A percentile compares a stretch with the other conserved stretches of the same genome.
These are phyloP conservation scores for Tricholoma bakamatsutake DNA, from an alignment of 768 basidiomycete genomes.

Conservation along the genomic window DNA sequence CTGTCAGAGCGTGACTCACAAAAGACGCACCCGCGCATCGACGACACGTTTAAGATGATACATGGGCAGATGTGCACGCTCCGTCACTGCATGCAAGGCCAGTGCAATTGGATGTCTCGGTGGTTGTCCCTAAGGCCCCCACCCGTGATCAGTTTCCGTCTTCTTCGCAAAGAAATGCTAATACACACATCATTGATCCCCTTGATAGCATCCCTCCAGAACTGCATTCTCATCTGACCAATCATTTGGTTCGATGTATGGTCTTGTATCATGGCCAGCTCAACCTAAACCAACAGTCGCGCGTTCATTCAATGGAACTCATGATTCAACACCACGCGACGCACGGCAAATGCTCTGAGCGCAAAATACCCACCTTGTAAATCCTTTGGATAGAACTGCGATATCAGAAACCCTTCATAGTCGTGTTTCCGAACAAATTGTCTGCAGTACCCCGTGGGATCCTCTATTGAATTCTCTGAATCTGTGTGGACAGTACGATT, in stretches of 20 bases:
- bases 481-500: neutral
- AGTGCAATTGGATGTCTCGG: constrained; percentile 78
- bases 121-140: constrained; percentile 52
- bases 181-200: constrained; percentile 54
- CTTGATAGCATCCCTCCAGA: constrained; percentile 80
- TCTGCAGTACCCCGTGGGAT: constrained; percentile 61
- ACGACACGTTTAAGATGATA: constrained; percentile 83
- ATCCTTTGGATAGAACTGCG: constrained; percentile 67
- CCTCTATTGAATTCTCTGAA: constrained; percentile 12
- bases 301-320: constrained; percentile 4
- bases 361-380: constrained; percentile 67
- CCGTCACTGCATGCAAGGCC: constrained; percentile 56
- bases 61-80: constrained; percentile 44
- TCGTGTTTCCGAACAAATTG: constrained; percentile 72
- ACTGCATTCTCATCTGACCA: constrained; percentile 82
- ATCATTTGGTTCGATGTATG: constrained; percentile 65
- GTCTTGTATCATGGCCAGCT: constrained; percentile 74
- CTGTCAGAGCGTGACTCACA: neutral
- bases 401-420: constrained; percentile 71
- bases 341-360: constrained; percentile 77
- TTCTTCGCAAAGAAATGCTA: neutral
- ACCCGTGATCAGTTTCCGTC: constrained; percentile 4
- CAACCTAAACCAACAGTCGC: constrained; percentile 42
- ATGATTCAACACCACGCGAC: constrained; percentile 24
- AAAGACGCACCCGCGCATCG: constrained; percentile 67